Conservation (phyloP, 345 rosid genomes). For the Acer campestre region DNA sequence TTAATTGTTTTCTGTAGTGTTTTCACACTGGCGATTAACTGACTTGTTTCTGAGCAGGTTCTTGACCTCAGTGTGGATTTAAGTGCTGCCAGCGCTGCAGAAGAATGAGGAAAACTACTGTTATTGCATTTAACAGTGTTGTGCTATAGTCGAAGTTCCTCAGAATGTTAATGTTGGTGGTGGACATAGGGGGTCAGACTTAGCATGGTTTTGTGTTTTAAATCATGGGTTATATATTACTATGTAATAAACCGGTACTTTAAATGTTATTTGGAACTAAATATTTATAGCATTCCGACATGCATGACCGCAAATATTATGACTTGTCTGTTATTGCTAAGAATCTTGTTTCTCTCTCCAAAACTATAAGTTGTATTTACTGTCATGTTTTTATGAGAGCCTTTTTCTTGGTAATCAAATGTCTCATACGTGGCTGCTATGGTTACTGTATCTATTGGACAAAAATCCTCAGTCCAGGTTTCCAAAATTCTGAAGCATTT, state of each 20-base stretch:
- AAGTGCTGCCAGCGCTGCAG: conserved; percentile 92
- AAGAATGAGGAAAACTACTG: conserved; percentile 48
- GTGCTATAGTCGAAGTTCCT: neutral
- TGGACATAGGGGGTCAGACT: neutral
- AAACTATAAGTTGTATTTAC: too few species aligned
- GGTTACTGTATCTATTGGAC: too few species aligned
- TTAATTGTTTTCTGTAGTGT: neutral
- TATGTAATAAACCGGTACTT: conserved; percentile 4
- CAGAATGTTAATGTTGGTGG: neutral
- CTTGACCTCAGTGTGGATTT: conserved; percentile 88
- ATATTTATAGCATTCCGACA: conserved; percentile 16
- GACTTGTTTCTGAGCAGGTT: conserved; percentile 41
- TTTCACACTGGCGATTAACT: neutral
- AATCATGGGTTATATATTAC: neutral
- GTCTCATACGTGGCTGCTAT: too few species aligned
- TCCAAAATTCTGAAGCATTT: too few species aligned
- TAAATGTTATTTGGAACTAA: neutral
- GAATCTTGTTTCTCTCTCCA: too few species aligned
- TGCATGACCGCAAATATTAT: neutral
- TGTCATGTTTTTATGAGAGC: too few species aligned
- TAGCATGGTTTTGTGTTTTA: neutral
- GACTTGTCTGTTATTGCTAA: neutral
- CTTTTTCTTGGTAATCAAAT: too few species aligned
- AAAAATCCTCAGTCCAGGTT: too few species aligned
- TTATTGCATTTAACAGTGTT: neutral